Percentiles rank a stretch among this genome's conserved stretches.
phyloP scores from a whole-genome alignment of 352 stramenopile species.

The Phytophthora hibernalis region DNA sequence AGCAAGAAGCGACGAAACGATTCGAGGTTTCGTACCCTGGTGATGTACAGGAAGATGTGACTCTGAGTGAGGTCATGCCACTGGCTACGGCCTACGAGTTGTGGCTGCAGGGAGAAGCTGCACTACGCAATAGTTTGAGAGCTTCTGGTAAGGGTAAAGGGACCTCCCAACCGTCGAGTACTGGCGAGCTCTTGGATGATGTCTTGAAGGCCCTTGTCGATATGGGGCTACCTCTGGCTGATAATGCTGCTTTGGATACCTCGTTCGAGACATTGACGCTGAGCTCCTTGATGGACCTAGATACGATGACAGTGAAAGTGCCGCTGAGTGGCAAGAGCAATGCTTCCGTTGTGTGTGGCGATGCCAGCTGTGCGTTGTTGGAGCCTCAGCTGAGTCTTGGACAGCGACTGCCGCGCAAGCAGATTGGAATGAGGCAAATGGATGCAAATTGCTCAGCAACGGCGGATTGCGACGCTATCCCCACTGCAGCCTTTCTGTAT shows the following conservation, averaged over 20 bases:
- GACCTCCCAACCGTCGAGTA: constrained; percentile 11
- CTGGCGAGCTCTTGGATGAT: constrained; percentile 21
- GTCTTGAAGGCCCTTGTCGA: constrained; percentile 19
- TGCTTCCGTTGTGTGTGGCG: constrained; percentile 32
- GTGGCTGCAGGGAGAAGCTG: constrained; percentile 33
- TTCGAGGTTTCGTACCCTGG: constrained; percentile 26
- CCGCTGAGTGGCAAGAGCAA: constrained; percentile 24
- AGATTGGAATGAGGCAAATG: constrained; percentile 38
- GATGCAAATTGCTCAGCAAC: constrained; percentile 25
- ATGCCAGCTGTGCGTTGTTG: constrained; percentile 33
- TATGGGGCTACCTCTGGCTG: constrained; percentile 19
- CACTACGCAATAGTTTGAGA: constrained; percentile 24
- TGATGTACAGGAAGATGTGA: constrained; percentile 1
- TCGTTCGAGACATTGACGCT: constrained; percentile 33
- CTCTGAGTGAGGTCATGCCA: constrained; percentile 30
- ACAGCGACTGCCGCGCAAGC: constrained; percentile 32
- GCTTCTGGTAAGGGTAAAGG: neutral
- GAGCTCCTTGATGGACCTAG: constrained; percentile 38
- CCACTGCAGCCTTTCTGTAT: constrained; percentile 47
- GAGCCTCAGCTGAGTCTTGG: constrained; percentile 9
- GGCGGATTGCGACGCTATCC: constrained; percentile 9
- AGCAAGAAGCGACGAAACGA: constrained; percentile 20
- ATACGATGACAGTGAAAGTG: constrained; percentile 39
- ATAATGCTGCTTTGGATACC: constrained; percentile 23
- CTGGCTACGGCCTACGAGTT: constrained; percentile 40